Conservation (phyloP, 306 rosid species). For the Sesbania bispinosa region DNA sequence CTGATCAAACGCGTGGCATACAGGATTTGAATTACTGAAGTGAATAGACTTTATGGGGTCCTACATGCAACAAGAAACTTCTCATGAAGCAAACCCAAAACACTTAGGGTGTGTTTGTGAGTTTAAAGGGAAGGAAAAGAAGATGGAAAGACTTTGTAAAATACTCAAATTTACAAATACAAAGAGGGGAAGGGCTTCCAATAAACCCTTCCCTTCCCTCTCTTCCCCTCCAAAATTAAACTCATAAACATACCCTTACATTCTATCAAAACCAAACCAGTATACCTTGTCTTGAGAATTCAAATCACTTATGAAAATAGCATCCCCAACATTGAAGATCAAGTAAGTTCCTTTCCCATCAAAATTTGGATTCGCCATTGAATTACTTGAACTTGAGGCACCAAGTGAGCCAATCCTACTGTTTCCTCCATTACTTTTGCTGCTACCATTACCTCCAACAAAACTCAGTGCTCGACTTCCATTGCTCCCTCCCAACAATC, state of each 20-base stretch:
- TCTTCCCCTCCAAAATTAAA: too few relatives aligned
- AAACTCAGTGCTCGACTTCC: conserved; percentile 90
- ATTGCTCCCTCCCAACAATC: conserved; percentile 80
- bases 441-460: conserved; percentile 86
- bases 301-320: conserved; percentile 88
- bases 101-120: too few relatives aligned
- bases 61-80: conserved; percentile 51
- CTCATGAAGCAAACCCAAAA: conserved; percentile 32
- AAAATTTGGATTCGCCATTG: conserved; percentile 69
- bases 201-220: too few relatives aligned
- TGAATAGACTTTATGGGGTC: conserved; percentile 97
- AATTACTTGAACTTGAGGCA: conserved; percentile 61
- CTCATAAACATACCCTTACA: too few relatives aligned
- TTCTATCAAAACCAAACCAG: not conserved
- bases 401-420: conserved; percentile 80
- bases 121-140: too few relatives aligned
- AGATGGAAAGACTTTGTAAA: too few relatives aligned
- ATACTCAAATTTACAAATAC: too few relatives aligned
- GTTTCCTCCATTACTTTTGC: conserved; percentile 63
- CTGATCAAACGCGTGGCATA: conserved; percentile 88
- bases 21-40: conserved; percentile 85
- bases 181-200: too few relatives aligned
- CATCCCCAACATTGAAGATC: conserved; percentile 93
- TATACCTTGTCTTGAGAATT: conserved; percentile 95
- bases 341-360: conserved; percentile 91